phyloP scores from a whole-genome alignment of 2,329 filamentous ascomycete species.

The Fusarium coffeatum region DNA sequence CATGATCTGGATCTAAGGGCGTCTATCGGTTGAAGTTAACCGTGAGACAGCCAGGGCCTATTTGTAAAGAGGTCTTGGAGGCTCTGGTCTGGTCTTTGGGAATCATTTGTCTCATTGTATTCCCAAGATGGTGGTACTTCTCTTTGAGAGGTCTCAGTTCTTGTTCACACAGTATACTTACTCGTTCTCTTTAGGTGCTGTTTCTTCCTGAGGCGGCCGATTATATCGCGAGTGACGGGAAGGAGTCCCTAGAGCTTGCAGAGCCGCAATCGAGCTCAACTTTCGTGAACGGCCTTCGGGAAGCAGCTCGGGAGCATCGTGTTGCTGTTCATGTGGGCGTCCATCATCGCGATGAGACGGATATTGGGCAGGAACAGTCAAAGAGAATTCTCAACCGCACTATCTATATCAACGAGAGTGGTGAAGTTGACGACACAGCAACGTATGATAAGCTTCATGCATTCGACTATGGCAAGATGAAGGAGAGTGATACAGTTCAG shows the following conservation, averaged over 20 bases:
- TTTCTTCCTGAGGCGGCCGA: slow-evolving; percentile 94
- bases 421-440: slow-evolving; percentile 54
- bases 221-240: slow-evolving; percentile 79
- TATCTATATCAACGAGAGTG: slow-evolving; percentile 62
- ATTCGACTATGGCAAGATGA: slow-evolving; percentile 75
- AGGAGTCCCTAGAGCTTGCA: slow-evolving; percentile 77
- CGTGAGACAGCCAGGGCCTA: slow-evolving; percentile 36
- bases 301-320: slow-evolving; percentile 70
- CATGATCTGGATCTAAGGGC: slow-evolving; percentile 16
- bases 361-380: slow-evolving; percentile 43
- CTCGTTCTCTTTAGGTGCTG: slow-evolving; percentile 65
- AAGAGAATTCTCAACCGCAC: slow-evolving; percentile 62
- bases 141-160: neutral
- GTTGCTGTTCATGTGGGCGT: slow-evolving; percentile 88
- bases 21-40: slow-evolving; percentile 21
- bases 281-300: slow-evolving; percentile 81
- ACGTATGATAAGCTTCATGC: slow-evolving; percentile 90
- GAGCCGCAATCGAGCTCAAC: slow-evolving; percentile 72
- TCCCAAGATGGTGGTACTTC: slow-evolving; percentile 32
- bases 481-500: slow-evolving; percentile 71
- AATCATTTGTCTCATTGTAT: slow-evolving; percentile 4
- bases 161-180: slow-evolving; percentile 44
- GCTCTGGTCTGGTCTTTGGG: slow-evolving; percentile 1
- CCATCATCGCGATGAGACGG: slow-evolving; percentile 71
- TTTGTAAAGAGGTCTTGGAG: neutral